These are phyloP conservation scores for Lasiosphaeriaceae sp. DNA, from an alignment of 495 filamentous ascomycete species.

Conservation along the genomic window DNA sequence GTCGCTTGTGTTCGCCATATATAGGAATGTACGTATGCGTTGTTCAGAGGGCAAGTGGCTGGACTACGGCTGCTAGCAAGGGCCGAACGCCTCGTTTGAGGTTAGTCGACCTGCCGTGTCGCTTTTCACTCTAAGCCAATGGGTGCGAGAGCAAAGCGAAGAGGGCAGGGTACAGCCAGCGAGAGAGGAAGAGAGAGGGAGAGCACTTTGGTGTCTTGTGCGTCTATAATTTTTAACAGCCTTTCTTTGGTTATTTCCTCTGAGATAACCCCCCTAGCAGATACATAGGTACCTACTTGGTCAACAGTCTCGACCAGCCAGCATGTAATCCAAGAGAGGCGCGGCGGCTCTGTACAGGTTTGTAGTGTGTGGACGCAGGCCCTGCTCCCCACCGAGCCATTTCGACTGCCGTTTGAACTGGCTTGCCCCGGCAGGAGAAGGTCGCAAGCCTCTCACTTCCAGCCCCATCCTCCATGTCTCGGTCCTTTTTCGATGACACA, in stretches of 20 bases:
- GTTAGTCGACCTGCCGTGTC: neutral
- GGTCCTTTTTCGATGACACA: no score
- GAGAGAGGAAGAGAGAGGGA: neutral
- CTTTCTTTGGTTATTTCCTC: neutral
- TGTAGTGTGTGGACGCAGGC: neutral
- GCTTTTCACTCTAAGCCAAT: neutral
- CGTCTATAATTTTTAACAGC: neutral
- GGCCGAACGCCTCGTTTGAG: neutral
- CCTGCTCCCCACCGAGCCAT: neutral
- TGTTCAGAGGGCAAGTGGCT: neutral
- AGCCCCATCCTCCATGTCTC: no score
- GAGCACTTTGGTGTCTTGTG: neutral
- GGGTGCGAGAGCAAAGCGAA: neutral
- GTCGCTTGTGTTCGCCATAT: neutral
- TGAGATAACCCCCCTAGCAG: slow-evolving; percentile 1
- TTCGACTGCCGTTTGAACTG: no score
- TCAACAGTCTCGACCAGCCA: neutral
- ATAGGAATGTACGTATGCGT: slow-evolving; percentile 1
- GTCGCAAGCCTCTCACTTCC: no score
- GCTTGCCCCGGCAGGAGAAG: no score
- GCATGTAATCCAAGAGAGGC: neutral
- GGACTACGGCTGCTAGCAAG: neutral
- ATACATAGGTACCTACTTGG: neutral
- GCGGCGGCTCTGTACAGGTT: neutral
- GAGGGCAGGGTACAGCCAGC: neutral